Percentiles rank a stretch among this genome's conserved stretches.
Evolutionary conservation across 345 rosid genomes (phyloP).

Genomic region (Populus tremula): DNA sequence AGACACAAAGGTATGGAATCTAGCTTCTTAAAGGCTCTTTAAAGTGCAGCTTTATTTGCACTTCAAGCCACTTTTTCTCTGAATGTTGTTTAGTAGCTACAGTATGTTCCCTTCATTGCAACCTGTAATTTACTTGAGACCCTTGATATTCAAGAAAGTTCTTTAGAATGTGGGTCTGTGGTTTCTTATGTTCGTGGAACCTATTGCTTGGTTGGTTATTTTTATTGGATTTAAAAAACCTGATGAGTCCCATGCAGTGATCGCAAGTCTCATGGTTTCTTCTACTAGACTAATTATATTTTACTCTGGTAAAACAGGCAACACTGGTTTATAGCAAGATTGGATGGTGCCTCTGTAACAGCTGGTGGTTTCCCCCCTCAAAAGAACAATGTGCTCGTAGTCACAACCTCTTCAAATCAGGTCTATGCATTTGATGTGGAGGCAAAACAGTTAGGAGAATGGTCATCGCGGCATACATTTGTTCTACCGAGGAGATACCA

Average conservation of each 20-base stretch:
- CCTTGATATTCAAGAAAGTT: neutral
- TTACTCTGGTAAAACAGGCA: conserved; percentile 51
- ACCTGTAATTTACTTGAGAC: neutral
- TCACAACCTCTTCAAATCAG: conserved; percentile 78
- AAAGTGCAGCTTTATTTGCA: neutral
- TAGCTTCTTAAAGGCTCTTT: neutral
- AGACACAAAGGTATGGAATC: conserved; percentile 60
- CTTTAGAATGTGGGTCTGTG: neutral
- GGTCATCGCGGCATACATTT: conserved; percentile 66
- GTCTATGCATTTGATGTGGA: conserved; percentile 89
- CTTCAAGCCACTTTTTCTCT: neutral
- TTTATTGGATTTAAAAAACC: neutral
- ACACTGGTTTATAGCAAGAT: conserved; percentile 91
- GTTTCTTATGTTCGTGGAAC: neutral
- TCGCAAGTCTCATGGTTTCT: neutral
- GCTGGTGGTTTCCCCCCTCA: conserved; percentile 88
- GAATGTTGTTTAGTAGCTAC: neutral
- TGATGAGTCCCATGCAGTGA: neutral
- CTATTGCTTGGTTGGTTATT: neutral
- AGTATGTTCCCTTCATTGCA: neutral
- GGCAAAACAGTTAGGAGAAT: conserved; percentile 81
- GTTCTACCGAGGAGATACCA: conserved; percentile 71
- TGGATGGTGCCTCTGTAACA: conserved; percentile 86
- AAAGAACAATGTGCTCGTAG: conserved; percentile 61
- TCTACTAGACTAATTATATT: neutral